A percentile compares a stretch with the other conserved stretches of the same genome.
Conservation (phyloP, 164 flowering plant species). For the Echeveria elegans region DNA sequence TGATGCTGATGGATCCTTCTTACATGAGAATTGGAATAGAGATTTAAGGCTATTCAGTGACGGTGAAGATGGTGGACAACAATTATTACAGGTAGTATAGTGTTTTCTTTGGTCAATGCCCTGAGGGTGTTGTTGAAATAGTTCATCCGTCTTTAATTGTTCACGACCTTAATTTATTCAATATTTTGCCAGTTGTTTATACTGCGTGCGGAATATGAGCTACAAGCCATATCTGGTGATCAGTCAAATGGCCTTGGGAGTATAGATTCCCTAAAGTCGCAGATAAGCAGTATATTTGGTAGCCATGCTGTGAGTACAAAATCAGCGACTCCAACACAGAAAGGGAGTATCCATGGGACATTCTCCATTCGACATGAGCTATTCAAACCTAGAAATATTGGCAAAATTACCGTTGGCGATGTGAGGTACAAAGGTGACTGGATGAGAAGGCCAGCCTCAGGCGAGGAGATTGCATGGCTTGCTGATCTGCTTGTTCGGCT, state of each 20-base stretch:
- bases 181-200: not conserved
- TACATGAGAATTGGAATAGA: conserved; percentile 79
- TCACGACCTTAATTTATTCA: not conserved
- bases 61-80: conserved; percentile 83
- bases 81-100: conserved; percentile 58
- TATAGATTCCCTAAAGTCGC: conserved; percentile 45
- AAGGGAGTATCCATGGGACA: conserved; percentile 17
- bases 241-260: conserved; percentile 32
- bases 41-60: conserved; percentile 60
- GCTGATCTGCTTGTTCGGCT: conserved; percentile 51
- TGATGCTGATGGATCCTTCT: conserved; percentile 86
- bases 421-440: conserved; percentile 76
- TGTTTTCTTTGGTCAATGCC: not conserved
- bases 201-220: conserved; percentile 74
- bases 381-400: conserved; percentile 61
- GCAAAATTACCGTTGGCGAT: conserved; percentile 25
- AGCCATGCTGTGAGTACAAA: conserved; percentile 18
- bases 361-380: conserved; percentile 40
- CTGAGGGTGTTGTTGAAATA: not conserved
- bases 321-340: not conserved
- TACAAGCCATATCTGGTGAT: conserved; percentile 46
- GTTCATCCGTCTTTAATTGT: not conserved
- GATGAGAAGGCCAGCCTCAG: conserved; percentile 77
- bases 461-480: conserved; percentile 79
- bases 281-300: conserved; percentile 45